Conservation (phyloP, 2,329 filamentous ascomycete genomes). For the Pseudogymnoascus sp. region DNA sequence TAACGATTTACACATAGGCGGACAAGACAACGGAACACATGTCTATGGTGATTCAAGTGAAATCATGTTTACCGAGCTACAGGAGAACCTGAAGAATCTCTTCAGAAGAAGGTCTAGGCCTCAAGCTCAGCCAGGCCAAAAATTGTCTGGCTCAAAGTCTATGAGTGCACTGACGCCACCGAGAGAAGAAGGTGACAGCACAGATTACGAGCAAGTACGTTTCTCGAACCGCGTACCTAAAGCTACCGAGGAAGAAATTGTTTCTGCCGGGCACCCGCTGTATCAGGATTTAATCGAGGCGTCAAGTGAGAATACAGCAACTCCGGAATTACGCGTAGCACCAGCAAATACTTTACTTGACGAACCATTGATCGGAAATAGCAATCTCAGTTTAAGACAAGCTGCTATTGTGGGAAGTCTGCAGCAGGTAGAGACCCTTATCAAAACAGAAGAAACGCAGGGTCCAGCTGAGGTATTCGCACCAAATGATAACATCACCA, state of each 20-base stretch:
- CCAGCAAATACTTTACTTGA: not conserved
- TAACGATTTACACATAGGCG: not conserved
- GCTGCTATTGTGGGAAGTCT: not conserved
- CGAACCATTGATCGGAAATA: not conserved
- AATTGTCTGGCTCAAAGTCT: constrained; percentile 17
- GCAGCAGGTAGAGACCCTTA: not conserved
- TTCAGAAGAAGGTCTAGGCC: constrained; percentile 21
- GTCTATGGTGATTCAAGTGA: not conserved
- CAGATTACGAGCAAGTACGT: not conserved
- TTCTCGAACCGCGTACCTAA: not conserved
- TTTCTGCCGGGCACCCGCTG: not conserved
- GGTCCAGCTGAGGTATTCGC: not conserved
- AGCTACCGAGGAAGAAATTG: not conserved
- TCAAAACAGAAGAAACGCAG: not conserved
- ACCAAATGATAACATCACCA: not conserved
- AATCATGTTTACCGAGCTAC: not conserved
- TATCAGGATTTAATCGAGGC: not conserved
- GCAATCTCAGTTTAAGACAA: not conserved
- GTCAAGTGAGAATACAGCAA: not conserved
- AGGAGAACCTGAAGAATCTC: constrained; percentile 6
- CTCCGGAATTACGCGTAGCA: not conserved
- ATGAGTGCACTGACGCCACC: constrained; percentile 13
- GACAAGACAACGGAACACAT: not conserved
- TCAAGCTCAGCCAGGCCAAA: constrained; percentile 18
- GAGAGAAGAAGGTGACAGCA: not conserved